Conservation (phyloP, 331 rosid genomes). For the Rhamnella rubrinervis region DNA sequence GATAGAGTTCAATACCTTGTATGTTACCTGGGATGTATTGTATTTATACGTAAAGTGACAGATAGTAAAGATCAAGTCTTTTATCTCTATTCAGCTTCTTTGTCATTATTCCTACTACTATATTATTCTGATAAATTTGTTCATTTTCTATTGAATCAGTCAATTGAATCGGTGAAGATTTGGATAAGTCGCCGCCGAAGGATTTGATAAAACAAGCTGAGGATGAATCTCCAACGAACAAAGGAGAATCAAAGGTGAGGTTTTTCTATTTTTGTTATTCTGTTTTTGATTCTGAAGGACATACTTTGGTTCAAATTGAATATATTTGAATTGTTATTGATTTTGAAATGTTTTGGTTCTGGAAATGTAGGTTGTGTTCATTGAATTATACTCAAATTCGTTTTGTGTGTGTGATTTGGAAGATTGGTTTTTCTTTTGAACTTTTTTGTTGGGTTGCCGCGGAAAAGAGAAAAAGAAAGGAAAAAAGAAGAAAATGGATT, state of each 20-base stretch:
- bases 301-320: neutral
- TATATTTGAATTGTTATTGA: neutral
- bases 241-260: constrained; percentile 55
- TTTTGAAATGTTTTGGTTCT: neutral
- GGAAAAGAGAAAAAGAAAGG: neutral
- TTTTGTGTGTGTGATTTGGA: neutral
- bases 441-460: neutral
- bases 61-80: too few species aligned
- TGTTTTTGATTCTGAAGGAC: neutral
- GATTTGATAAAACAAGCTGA: too few species aligned
- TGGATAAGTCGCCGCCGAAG: too few species aligned
- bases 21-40: too few species aligned
- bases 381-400: neutral
- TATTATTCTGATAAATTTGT: too few species aligned
- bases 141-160: too few species aligned
- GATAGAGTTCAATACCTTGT: too few species aligned
- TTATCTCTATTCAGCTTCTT: too few species aligned
- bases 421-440: neutral
- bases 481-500: neutral
- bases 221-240: too few species aligned
- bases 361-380: neutral
- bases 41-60: too few species aligned
- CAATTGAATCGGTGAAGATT: too few species aligned
- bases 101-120: too few species aligned
- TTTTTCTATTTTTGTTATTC: neutral